Conservation (phyloP, 441 rosid genomes). For the Raphanus hybrid region DNA sequence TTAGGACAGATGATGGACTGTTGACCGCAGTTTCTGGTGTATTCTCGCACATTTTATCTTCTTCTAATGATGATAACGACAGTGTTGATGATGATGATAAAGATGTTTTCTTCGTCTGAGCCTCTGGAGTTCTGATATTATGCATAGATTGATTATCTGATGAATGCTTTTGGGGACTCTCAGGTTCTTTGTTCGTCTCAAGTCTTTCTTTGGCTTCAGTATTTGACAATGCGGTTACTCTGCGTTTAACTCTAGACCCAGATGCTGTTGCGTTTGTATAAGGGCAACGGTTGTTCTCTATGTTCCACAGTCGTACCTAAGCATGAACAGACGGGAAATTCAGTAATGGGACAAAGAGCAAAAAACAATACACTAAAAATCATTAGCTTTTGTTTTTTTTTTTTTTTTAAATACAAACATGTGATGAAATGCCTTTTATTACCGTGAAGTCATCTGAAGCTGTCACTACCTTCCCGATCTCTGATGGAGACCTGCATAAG, state of each 20-base stretch:
- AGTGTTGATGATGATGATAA: conserved; percentile 6
- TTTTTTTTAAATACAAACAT: too few relatives aligned
- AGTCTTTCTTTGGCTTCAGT: conserved; percentile 48
- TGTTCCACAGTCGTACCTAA: conserved; percentile 82
- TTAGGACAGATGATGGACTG: conserved; percentile 88
- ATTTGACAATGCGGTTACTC: conserved; percentile 67
- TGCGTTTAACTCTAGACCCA: conserved; percentile 60
- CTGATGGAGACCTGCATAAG: conserved; percentile 63
- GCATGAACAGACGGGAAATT: conserved; percentile 16
- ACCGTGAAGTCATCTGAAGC: conserved; percentile 86
- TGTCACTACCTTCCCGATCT: conserved; percentile 73
- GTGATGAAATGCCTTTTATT: too few relatives aligned
- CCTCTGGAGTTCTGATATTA: conserved; percentile 62
- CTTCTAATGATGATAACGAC: conserved; percentile 34
- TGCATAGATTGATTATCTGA: conserved; percentile 33
- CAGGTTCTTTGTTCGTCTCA: conserved; percentile 47
- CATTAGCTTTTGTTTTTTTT: background rate
- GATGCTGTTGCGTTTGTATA: conserved; percentile 38
- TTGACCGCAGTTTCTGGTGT: conserved; percentile 64
- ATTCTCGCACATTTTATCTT: conserved; percentile 50
- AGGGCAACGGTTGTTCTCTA: conserved; percentile 49
- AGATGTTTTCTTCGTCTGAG: conserved; percentile 49
- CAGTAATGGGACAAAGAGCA: background rate
- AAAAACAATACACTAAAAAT: background rate
- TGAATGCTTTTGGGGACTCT: conserved; percentile 39